These are phyloP conservation scores for Aureobasidium sp. DNA, from an alignment of 2,329 filamentous ascomycete species.

Conservation along the genomic window DNA sequence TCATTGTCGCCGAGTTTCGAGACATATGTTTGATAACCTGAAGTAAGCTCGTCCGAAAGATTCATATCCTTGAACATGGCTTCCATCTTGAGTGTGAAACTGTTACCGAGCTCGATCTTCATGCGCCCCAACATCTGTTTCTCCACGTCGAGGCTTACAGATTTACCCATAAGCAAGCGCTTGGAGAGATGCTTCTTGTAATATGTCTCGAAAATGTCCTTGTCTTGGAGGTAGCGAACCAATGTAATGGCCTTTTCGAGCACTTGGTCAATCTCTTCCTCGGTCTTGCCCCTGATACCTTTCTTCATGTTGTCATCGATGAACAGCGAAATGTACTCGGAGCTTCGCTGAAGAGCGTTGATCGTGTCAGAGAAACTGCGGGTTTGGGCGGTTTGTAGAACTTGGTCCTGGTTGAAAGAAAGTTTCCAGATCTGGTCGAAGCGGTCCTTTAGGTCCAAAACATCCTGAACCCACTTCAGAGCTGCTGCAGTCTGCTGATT, in stretches of 20 bases:
- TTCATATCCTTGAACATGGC: slow-evolving; percentile 98
- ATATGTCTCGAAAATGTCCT: slow-evolving; percentile 92
- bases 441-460: slow-evolving; percentile 77
- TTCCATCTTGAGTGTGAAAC: slow-evolving; percentile 88
- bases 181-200: slow-evolving; percentile 96
- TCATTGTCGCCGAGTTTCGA: slow-evolving; percentile 50
- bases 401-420: slow-evolving; percentile 69
- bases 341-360: slow-evolving; percentile 73
- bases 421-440: slow-evolving; percentile 72
- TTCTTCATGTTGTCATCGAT: slow-evolving; percentile 96
- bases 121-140: slow-evolving; percentile 94
- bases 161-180: slow-evolving; percentile 79
- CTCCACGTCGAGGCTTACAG: slow-evolving; percentile 84
- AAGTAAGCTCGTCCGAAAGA: slow-evolving; percentile 74
- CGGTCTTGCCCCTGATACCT: slow-evolving; percentile 86
- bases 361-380: slow-evolving; percentile 90
- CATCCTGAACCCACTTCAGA: slow-evolving; percentile 91
- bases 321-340: slow-evolving; percentile 91
- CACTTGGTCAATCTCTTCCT: slow-evolving; percentile 73
- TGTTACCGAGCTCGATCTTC: slow-evolving; percentile 93
- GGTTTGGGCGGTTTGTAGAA: slow-evolving; percentile 73
- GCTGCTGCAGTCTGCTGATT: slow-evolving; percentile 81
- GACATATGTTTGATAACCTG: slow-evolving; percentile 67
- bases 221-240: slow-evolving; percentile 81
- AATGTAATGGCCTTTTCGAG: slow-evolving; percentile 86